A percentile compares a stretch with the other conserved stretches of the same genome.
Conservation (phyloP, 140 eudicot species). For the Senecio squalidus region DNA sequence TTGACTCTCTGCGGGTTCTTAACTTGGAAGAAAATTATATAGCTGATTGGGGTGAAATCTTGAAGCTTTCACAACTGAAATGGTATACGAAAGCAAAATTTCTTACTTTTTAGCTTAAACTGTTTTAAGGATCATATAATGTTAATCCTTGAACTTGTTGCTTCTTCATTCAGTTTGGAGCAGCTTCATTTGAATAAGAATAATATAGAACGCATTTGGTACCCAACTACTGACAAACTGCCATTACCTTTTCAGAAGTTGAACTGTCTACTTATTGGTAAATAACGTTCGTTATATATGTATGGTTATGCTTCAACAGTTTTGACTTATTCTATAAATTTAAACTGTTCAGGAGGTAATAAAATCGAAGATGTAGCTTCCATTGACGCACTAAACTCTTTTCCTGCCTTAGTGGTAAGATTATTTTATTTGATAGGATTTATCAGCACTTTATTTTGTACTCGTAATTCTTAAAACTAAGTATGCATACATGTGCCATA, state of each 20-base stretch:
- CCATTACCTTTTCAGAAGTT: slow-evolving; percentile 57
- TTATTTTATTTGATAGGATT: slow-evolving; percentile 13
- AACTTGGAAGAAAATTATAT: slow-evolving; percentile 77
- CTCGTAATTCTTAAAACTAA: background rate
- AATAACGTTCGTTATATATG: background rate
- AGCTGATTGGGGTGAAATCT: slow-evolving; percentile 75
- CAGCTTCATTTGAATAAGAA: slow-evolving; percentile 85
- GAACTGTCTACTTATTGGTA: slow-evolving; percentile 78
- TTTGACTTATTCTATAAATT: slow-evolving; percentile 2
- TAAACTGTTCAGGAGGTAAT: slow-evolving; percentile 58
- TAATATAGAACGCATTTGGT: slow-evolving; percentile 43
- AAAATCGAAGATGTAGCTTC: slow-evolving; percentile 66
- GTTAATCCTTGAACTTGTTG: slow-evolving; percentile 8
- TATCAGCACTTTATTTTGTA: background rate
- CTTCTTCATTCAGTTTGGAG: slow-evolving; percentile 66
- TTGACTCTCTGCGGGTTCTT: slow-evolving; percentile 56
- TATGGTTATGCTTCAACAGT: background rate
- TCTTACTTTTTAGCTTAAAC: slow-evolving; percentile 13
- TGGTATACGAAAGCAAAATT: slow-evolving; percentile 40
- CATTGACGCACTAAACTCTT: slow-evolving; percentile 71
- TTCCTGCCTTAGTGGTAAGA: slow-evolving; percentile 66
- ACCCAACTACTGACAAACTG: slow-evolving; percentile 40
- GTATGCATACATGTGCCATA: background rate
- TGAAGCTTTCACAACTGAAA: slow-evolving; percentile 66
- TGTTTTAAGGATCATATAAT: background rate